Percentiles rank a stretch among this genome's conserved stretches.
Conservation (phyloP, 306 rosid genomes). For the Ceratonia siliqua region DNA sequence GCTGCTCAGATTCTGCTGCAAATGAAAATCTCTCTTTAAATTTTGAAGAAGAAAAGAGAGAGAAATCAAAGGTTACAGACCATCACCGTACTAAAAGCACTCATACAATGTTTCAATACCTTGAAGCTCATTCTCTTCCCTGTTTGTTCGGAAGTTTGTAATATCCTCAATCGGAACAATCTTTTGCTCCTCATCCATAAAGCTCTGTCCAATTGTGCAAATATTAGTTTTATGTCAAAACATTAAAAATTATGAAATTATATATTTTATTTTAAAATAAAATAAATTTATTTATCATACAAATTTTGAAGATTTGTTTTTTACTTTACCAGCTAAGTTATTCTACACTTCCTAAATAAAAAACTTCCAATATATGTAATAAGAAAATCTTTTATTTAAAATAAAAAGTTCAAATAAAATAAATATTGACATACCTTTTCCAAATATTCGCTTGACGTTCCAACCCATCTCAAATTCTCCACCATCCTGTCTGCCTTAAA, state of each 20-base stretch:
- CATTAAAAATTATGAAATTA: no score
- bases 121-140: constrained; percentile 55
- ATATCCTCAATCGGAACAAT: constrained; percentile 65
- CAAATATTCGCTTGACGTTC: constrained; percentile 65
- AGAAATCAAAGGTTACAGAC: not conserved
- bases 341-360: no score
- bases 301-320: no score
- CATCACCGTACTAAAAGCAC: not conserved
- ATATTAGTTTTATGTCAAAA: no score
- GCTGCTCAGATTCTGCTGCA: constrained; percentile 38
- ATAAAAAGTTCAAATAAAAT: no score
- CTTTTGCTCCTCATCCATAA: constrained; percentile 70
- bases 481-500: constrained; percentile 51
- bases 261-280: no score
- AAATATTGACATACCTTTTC: constrained; percentile 60
- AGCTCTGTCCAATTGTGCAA: constrained; percentile 51
- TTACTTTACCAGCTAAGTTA: no score
- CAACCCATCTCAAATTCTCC: constrained; percentile 90
- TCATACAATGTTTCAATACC: constrained; percentile 39
- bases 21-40: not conserved
- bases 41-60: not conserved
- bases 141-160: constrained; percentile 50
- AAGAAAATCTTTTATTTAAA: no score
- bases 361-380: no score
- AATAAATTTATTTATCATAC: no score